Evolutionary conservation across 371 early-diverging fungal genomes (phyloP), one percentile per base, ranked within the genome.

Genomic region (Dichotomocladium elegans): DNA sequence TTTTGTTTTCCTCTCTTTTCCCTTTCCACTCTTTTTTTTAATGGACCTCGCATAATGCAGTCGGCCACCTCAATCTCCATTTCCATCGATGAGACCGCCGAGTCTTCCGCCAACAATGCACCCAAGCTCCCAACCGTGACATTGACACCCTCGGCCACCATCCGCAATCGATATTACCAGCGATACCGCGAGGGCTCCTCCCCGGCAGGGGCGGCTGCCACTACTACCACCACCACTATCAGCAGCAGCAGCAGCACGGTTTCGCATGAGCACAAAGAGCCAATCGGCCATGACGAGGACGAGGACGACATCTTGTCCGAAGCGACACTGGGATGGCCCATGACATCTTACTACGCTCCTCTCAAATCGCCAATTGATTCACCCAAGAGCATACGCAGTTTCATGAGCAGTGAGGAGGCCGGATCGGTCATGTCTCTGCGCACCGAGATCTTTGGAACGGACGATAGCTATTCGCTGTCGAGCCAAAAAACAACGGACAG

Each of bases 131-230:
- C 55, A 9, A 51, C 50, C 11, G 48, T 41, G 8, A 54, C 54
- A 6, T 42, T 65, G 35, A 62, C 75, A 21, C 72, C 75, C 10
- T 71, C 75, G 19, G 72, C 67, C 40, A 58, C 61, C 9, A 63
- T 75, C 46, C 67, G 75, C 31, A 59, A 69, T 17, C 58, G 64
- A 31, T 75, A 75, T 46, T 75, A 75, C 41, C 61, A 61, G 8
- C 62, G 60, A 17, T 54, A 57, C 17, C 53, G 55, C 14, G 56
- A 47, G 15, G 31, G 48, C 19, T 25, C 28, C 33, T 42, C 25
- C 28, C 22, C 42, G 17, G 37, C 47, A 17, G 21, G 40, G 3
- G 17, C 27, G 43, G 44, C 43, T 35, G 15, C 40, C 41, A 14
- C 44, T 24, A 41, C 22, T 19, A 34, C 29, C 27, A 45, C 21